These are phyloP conservation scores for Spathaspora gorwiae DNA, from an alignment of 805 yeast species.

Conservation along the genomic window DNA sequence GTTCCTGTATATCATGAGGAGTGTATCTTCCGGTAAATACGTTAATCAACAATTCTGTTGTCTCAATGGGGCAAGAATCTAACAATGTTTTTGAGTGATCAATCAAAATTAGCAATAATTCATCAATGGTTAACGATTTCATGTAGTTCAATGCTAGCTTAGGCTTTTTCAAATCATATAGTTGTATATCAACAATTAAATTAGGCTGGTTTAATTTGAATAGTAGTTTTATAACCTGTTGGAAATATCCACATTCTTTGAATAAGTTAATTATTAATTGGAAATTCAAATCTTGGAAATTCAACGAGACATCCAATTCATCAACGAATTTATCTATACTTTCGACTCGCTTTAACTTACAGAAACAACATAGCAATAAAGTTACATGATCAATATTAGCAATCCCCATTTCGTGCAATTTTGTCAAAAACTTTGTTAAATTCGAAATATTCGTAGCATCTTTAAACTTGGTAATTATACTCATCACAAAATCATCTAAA, in stretches of 20 bases:
- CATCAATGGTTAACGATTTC: slow-evolving; percentile 67
- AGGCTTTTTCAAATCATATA: slow-evolving; percentile 50
- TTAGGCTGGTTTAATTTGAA: slow-evolving; percentile 68
- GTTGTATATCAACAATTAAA: slow-evolving; percentile 68
- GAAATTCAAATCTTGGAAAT: slow-evolving; percentile 52
- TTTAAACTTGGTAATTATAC: slow-evolving; percentile 71
- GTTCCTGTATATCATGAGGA: slow-evolving; percentile 27
- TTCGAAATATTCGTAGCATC: slow-evolving; percentile 69
- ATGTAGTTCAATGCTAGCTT: slow-evolving; percentile 60
- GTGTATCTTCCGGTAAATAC: slow-evolving; percentile 83
- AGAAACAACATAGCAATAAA: slow-evolving; percentile 68
- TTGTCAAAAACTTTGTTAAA: slow-evolving; percentile 60
- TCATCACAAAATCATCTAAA: slow-evolving; percentile 49
- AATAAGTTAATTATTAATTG: slow-evolving; percentile 64
- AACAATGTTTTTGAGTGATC: slow-evolving; percentile 63
- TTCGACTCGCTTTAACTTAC: slow-evolving; percentile 62
- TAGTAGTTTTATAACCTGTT: slow-evolving; percentile 67
- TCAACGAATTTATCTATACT: slow-evolving; percentile 57
- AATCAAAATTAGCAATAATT: slow-evolving; percentile 65
- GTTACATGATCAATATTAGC: slow-evolving; percentile 83
- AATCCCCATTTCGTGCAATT: slow-evolving; percentile 47
- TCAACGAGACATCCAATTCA: slow-evolving; percentile 23
- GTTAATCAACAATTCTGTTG: slow-evolving; percentile 76
- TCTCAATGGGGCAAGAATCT: slow-evolving; percentile 67
- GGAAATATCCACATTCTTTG: slow-evolving; percentile 63